Conservation (phyloP, 1,284 basidiomycete species). For the Fomes fomentarius region DNA sequence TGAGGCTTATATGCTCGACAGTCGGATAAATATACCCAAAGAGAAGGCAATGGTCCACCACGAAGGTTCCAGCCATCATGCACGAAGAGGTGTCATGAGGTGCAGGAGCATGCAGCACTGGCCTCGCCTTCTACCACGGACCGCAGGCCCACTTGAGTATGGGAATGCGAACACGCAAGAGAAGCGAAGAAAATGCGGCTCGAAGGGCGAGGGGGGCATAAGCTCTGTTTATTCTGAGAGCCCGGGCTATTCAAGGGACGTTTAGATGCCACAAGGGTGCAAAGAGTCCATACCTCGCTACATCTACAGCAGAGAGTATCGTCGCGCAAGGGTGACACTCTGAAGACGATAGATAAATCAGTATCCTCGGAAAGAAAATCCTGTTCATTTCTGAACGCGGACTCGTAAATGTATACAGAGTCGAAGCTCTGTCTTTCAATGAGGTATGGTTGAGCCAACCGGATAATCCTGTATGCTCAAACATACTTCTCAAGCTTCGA, state of each 20-base stretch:
- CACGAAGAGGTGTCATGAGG: conserved; percentile 15
- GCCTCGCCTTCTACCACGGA: background rate
- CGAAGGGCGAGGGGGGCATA: background rate
- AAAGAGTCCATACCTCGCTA: too few species aligned
- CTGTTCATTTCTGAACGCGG: too few species aligned
- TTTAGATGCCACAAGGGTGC: too few species aligned
- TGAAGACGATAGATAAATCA: too few species aligned
- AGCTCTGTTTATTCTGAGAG: background rate
- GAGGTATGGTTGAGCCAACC: too few species aligned
- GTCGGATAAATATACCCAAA: conserved; percentile 13
- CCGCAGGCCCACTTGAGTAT: conserved; percentile 1
- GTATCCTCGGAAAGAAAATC: too few species aligned
- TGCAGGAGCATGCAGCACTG: conserved; percentile 1
- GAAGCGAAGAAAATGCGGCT: background rate
- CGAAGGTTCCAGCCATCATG: conserved; percentile 7
- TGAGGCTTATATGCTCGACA: conserved; percentile 4
- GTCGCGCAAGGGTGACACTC: too few species aligned
- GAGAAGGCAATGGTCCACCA: background rate
- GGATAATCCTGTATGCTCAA: too few species aligned
- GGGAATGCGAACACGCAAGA: background rate
- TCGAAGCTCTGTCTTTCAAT: too few species aligned
- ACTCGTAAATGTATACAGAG: too few species aligned
- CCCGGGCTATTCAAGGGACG: background rate
- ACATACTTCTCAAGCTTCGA: too few species aligned
- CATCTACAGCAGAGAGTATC: too few species aligned